These are phyloP conservation scores for Colletotrichum cordylinicola DNA, from an alignment of 2,329 filamentous ascomycete species.

Conservation along the genomic window DNA sequence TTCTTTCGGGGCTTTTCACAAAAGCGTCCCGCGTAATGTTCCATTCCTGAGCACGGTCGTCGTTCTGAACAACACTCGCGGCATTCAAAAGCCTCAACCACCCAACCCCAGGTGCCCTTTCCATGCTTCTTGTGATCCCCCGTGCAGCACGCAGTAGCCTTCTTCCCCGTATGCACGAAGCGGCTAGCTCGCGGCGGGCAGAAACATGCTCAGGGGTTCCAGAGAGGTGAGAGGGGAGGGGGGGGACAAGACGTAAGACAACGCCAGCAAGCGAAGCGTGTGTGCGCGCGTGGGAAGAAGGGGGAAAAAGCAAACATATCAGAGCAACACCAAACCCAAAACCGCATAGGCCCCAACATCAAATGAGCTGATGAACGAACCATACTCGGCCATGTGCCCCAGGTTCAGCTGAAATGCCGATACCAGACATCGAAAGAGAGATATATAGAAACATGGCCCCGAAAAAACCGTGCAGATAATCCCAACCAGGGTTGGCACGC, in stretches of 20 bases:
- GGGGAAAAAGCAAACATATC: conserved; percentile 10
- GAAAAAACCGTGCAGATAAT: neutral
- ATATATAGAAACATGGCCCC: neutral
- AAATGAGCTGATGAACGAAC: conserved; percentile 13
- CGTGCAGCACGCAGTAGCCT: neutral
- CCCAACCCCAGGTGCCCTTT: neutral
- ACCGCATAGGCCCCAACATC: neutral
- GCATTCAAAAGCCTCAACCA: neutral
- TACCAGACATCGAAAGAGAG: neutral
- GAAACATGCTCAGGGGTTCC: neutral
- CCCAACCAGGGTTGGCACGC: neutral
- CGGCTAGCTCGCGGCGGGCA: neutral
- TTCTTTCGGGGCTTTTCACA: conserved; percentile 4
- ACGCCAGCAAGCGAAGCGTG: neutral
- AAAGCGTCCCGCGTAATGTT: neutral
- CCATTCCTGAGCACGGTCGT: neutral
- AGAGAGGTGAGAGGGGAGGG: neutral
- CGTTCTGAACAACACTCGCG: neutral
- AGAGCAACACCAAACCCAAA: neutral
- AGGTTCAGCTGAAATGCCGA: neutral
- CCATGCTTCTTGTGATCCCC: neutral
- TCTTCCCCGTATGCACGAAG: neutral
- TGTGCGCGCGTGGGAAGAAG: neutral
- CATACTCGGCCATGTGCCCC: neutral
- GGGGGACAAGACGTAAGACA: neutral